Base-by-base conservation (phyloP, 2,329 filamentous ascomycete species). In the Phoma herbarum region DNA sequence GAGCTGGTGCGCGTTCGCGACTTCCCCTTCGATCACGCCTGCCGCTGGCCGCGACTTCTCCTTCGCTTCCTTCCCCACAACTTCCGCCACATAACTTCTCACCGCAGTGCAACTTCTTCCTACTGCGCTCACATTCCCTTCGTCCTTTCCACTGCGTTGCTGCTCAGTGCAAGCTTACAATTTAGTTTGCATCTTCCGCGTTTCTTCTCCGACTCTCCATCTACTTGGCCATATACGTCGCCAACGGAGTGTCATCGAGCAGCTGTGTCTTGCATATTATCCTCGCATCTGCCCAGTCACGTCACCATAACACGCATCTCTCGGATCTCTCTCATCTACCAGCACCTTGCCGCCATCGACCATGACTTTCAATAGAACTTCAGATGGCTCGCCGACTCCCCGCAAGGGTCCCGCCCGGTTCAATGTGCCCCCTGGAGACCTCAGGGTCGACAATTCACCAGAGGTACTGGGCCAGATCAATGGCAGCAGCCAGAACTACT, bases 341-440 rank as follows among this genome's bases (percentile, higher is more conserved):
- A 51, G 55, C 65, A 61, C 60, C 44, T 63, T 52, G 42, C 64
- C 56, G 59, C 52, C 65, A 58, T 28, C 57, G 56, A 67, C 59
- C 51, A 76, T 77, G 74, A 75, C 67, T 68, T 71, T 70, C 71
- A 77, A 74, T 56, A 77, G 78, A 63, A 74, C 76, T 61, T 75
- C 75, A 57, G 75, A 78, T 63, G 77, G 77, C 25, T 79, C 77
- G 49, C 77, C 77, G 28, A 78, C 77, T 33, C 77, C 76, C 28
- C 77, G 77, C 68, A 79, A 79, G 60, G 66, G 65, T 41, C 44
- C 65, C 28, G 35, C 61, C 42, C 69, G 71, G 56, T 74, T 75
- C 62, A 55, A 69, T 33, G 63, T 66, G 56, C 60, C 69, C 52
- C 57, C 72, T 43, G 70, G 70, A 29, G 75, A 76, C 52, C 65